These are phyloP conservation scores for Strobilomyces dryophilus DNA, from an alignment of 768 basidiomycete species.

Conservation along the genomic window DNA sequence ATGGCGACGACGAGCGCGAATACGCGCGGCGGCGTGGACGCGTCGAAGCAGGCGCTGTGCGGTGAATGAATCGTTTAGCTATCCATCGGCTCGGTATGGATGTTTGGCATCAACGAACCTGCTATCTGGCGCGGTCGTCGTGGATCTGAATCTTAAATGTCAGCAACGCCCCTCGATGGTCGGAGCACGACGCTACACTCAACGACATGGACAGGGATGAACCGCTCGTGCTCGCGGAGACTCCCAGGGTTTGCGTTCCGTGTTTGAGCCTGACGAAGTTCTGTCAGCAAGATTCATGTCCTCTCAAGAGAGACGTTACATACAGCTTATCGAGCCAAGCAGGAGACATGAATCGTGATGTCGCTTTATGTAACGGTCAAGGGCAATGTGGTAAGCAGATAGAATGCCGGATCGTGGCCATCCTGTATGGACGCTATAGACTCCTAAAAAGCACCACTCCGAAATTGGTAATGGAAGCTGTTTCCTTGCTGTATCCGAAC, in stretches of 20 bases:
- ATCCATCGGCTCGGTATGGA: neutral
- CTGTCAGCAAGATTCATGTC: neutral
- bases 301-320: neutral
- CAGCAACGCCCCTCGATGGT: neutral
- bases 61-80: too few species aligned
- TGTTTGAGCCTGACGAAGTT: conserved; percentile 1
- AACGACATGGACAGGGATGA: conserved; percentile 5
- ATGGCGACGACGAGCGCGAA: conserved; percentile 18
- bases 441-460: neutral
- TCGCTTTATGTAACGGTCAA: neutral
- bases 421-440: neutral
- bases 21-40: conserved; percentile 7
- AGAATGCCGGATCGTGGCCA: neutral
- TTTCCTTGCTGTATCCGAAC: neutral
- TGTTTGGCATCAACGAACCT: conserved; percentile 2
- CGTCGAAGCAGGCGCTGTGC: neutral
- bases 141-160: conserved; percentile 8
- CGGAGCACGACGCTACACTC: conserved; percentile 1
- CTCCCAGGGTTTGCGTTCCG: neutral
- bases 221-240: neutral
- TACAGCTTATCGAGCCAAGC: conserved; percentile 10
- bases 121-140: neutral
- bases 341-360: neutral
- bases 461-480: neutral
- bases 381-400: neutral